Percentiles rank a stretch among this genome's conserved stretches.
Conservation (phyloP, 2,329 filamentous ascomycete genomes). For the Elsinoe necatrix region DNA sequence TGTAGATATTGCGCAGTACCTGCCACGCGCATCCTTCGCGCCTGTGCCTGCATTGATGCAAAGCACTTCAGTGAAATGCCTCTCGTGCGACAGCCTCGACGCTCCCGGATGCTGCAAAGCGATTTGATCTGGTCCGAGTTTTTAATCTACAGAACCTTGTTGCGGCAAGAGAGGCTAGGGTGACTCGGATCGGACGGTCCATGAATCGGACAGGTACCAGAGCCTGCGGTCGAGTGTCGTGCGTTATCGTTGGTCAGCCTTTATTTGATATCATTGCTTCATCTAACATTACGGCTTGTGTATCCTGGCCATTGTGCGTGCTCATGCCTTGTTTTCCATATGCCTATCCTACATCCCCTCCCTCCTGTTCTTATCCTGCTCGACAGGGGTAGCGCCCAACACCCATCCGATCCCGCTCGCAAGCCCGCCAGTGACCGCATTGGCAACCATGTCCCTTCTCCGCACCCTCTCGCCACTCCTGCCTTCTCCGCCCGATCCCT, state of each 20-base stretch:
- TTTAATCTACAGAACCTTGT: background rate
- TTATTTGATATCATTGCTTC: background rate
- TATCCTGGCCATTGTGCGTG: background rate
- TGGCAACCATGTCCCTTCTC: conserved; percentile 65
- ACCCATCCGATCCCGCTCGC: conserved; percentile 58
- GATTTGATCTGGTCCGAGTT: background rate
- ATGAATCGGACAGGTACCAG: background rate
- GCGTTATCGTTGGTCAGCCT: background rate
- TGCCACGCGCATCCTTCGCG: background rate
- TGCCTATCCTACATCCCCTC: background rate
- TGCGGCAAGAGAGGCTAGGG: background rate
- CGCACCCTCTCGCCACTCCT: conserved; percentile 40
- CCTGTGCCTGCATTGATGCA: background rate
- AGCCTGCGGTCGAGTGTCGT: background rate
- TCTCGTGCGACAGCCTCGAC: background rate
- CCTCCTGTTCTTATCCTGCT: conserved; percentile 14
- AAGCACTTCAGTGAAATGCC: background rate
- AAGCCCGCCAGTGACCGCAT: conserved; percentile 54
- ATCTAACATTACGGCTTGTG: background rate
- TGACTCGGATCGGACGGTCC: background rate
- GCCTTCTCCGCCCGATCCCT: background rate
- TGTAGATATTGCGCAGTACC: background rate
- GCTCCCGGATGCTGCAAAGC: background rate
- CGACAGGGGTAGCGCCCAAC: conserved; percentile 40
- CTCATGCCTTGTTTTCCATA: background rate